Base-by-base conservation (phyloP, 345 rosid species). In the Salix arbutifolia region DNA sequence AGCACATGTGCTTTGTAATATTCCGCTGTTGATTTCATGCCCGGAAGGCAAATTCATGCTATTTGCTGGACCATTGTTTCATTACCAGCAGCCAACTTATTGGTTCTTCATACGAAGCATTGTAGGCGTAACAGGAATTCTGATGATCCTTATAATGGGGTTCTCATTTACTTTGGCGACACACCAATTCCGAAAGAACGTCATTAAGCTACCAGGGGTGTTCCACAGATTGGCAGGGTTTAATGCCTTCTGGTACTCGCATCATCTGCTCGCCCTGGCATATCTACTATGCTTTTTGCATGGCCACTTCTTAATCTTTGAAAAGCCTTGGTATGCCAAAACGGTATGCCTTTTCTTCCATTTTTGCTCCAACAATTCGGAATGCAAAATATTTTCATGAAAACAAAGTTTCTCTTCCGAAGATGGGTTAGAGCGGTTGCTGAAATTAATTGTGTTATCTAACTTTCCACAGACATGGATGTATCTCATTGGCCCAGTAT, bases 161-260 rank as follows among this genome's bases (percentile, higher is more conserved):
- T 77, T 90, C 69, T 82, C 94, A 16, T 96, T 91, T 70, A 91
- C 91, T 0, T 84, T 93, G 6, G 98, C 97, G 0, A 88, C 84
- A 12, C 91, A 84, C 79, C 85, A 81, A 7, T 96, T 96, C 68
- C 81, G 98, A 67, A 84, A 85, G 81, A 96, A 89, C 56, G 87
- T 87, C 12, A 79, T 96, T 61, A 94, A 88, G 74, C 81, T 92
- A 69, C 94, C 97, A 1, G 86, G 89, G 69, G 87, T 86, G 6
- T 88, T 94, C 76, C 89, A 85, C 79, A 70, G 80, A 35, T 78
- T 94, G 70, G 97, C 95, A 0, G 98, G 98, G 31, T 96, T 96
- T 81, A 96, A 96, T 87, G 81, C 98, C 74, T 94, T 96, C 71
- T 94, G 99, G 99, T 96, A 92, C 78, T 90, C 99, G 9, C 98